Evolutionary conservation across 306 rosid species (phyloP), one percentile per base, ranked within the genome.

Genomic region (Argentina anserina): DNA sequence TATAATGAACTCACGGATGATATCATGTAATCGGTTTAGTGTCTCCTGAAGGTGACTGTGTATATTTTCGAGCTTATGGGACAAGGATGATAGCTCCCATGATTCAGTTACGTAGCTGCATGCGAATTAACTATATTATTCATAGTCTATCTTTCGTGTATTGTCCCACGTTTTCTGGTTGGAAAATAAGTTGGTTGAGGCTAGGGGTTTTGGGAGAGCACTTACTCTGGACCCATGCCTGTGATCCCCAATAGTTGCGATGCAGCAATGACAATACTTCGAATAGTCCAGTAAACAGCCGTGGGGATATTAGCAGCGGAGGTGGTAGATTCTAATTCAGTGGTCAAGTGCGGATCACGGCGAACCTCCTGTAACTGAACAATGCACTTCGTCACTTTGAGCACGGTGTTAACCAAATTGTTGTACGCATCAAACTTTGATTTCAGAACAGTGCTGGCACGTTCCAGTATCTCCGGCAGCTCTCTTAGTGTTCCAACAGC

Each of bases 31-130:
- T 39, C 14, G 63, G 13, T 41, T 4, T 42, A 71, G 67, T 26
- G 46, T 71, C 42, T 75, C 78, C 31, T 34, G 50, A 18, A 93
- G 90, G 80, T 87, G 90, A 53, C 80, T 71, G 60, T 76, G 74
- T 47, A 93, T 78, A 69, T 33, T 84, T 45, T 79, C 82, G 5
- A 89, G 82, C 85, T 84, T 89, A 65, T 89, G 89, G 2, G 86
- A 79, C 90, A 87, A 79, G 45, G 88, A 87, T 0, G 96, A 81
- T 41, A 89, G 80, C 67, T 93, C 97, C 96, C 98, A 93, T 9
- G 86, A 37, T 67, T 90, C 94, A n/a, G 85, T 60, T 46, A 75
- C 8, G 14, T 75, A 71, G 81, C 97, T 89, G 70, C n/a, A n/a
- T n/a, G n/a, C n/a, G n/a, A n/a, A n/a, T n/a, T n/a, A 61, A 33